phyloP scores from a whole-genome alignment of 208 protist genomes.

The Crithidia bombi region DNA sequence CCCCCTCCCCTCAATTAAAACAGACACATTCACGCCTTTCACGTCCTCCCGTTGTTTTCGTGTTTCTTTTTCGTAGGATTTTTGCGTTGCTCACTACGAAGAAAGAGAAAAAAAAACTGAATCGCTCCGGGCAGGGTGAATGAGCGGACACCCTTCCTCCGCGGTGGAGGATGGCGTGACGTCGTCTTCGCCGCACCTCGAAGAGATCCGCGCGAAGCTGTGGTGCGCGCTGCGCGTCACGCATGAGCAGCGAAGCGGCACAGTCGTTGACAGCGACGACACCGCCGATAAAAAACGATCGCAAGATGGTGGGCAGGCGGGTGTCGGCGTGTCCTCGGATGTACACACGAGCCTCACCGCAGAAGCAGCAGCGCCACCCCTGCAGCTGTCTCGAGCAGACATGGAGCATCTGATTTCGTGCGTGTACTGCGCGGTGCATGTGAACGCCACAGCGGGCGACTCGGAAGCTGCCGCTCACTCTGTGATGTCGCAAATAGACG shows the following conservation, averaged over 20 bases:
- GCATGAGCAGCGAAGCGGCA: conserved; percentile 7
- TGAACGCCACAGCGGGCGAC: conserved; percentile 44
- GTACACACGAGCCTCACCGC: conserved; percentile 23
- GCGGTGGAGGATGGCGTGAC: conserved; percentile 7
- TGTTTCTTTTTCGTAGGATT: no score
- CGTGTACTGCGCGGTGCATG: conserved; percentile 68
- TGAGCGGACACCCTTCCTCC: no score
- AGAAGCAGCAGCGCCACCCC: conserved; percentile 7
- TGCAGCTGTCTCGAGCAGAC: conserved; percentile 46
- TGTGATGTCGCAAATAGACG: conserved; percentile 14
- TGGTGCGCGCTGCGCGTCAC: conserved; percentile 70
- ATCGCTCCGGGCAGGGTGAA: background rate
- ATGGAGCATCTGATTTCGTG: conserved; percentile 65
- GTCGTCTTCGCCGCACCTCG: conserved; percentile 34
- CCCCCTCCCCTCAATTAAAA: no score
- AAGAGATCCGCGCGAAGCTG: conserved; percentile 61
- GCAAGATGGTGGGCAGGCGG: background rate
- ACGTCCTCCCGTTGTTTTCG: no score
- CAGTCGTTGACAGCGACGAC: conserved; percentile 11
- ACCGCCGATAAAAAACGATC: conserved; percentile 6
- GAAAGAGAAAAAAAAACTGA: conserved; percentile 1
- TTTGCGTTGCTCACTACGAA: no score
- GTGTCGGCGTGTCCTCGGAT: conserved; percentile 10
- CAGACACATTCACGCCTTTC: no score
- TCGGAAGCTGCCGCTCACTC: background rate